Percentiles rank a stretch among this genome's conserved stretches.
phyloP scores from a whole-genome alignment of 257 asterid species.

The Ilex aquifolium region DNA sequence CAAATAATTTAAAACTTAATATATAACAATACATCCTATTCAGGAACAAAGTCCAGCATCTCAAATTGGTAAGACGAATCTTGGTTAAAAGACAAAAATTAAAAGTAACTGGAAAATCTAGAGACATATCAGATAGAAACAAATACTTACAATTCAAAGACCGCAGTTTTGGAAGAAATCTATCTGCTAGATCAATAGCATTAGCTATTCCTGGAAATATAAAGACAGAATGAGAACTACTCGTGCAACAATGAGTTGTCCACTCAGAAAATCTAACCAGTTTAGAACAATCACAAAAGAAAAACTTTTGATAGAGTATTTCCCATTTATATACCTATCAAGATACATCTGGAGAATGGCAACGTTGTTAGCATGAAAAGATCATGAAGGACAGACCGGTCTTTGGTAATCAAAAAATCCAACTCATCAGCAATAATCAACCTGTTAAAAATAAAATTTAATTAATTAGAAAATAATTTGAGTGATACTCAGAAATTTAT shows the following conservation, averaged over 20 bases:
- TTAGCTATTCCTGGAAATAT: conserved; percentile 78
- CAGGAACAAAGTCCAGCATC: not conserved
- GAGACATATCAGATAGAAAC: not conserved
- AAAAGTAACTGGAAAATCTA: too few species aligned
- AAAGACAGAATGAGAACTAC: conserved; percentile 17
- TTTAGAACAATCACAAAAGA: not conserved
- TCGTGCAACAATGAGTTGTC: not conserved
- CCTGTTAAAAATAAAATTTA: conserved; percentile 28
- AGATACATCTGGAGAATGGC: conserved; percentile 87
- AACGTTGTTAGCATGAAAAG: conserved; percentile 85
- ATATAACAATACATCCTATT: not conserved
- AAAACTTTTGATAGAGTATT: not conserved
- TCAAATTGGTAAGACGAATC: too few species aligned
- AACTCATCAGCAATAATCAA: conserved; percentile 84
- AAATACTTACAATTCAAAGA: conserved; percentile 73
- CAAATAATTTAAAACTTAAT: not conserved
- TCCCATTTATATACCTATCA: conserved; percentile 47
- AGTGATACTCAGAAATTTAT: too few species aligned
- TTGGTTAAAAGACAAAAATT: too few species aligned
- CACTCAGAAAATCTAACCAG: not conserved
- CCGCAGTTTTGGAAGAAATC: conserved; percentile 86
- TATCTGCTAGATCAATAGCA: conserved; percentile 94
- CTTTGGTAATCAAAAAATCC: conserved; percentile 92
- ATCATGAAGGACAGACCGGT: conserved; percentile 80
- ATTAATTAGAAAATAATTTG: too few species aligned